Evolutionary conservation across 139 green algal genomes (phyloP).

Genomic region (Tetradesmus obliquus): DNA sequence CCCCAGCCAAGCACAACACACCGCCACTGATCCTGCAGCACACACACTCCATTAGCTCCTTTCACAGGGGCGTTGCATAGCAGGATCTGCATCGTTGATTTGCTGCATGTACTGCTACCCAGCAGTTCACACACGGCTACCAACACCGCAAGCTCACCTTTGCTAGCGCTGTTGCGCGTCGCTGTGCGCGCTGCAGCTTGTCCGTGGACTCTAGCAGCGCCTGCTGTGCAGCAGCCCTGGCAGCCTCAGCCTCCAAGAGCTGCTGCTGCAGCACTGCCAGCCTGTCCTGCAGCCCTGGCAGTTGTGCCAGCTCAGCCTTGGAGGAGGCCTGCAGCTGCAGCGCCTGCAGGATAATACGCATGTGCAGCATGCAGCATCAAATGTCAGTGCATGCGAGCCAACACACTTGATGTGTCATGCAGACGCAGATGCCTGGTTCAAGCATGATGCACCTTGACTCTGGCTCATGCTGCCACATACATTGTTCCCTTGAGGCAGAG

Average conservation of each 20-base stretch:
- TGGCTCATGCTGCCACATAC: too few relatives aligned
- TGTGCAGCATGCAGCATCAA: background rate
- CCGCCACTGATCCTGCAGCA: background rate
- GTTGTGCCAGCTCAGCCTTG: background rate
- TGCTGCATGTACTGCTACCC: too few relatives aligned
- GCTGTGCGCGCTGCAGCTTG: background rate
- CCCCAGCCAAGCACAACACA: background rate
- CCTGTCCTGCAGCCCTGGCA: background rate
- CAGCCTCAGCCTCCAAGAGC: background rate
- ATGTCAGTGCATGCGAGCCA: background rate
- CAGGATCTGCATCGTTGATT: too few relatives aligned
- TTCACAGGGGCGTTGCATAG: too few relatives aligned
- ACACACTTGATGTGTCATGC: background rate
- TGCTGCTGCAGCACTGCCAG: background rate
- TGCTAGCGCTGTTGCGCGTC: background rate
- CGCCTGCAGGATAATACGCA: background rate
- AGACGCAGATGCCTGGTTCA: background rate
- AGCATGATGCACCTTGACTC: too few relatives aligned
- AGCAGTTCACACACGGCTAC: too few relatives aligned
- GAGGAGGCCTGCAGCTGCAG: background rate
- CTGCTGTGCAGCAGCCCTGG: conserved; percentile 3
- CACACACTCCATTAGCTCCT: too few relatives aligned
- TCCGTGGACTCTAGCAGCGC: background rate
- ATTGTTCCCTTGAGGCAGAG: too few relatives aligned
- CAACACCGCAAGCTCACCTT: background rate